phyloP scores from a whole-genome alignment of 768 basidiomycete species.

The Suillus subalutaceus region DNA sequence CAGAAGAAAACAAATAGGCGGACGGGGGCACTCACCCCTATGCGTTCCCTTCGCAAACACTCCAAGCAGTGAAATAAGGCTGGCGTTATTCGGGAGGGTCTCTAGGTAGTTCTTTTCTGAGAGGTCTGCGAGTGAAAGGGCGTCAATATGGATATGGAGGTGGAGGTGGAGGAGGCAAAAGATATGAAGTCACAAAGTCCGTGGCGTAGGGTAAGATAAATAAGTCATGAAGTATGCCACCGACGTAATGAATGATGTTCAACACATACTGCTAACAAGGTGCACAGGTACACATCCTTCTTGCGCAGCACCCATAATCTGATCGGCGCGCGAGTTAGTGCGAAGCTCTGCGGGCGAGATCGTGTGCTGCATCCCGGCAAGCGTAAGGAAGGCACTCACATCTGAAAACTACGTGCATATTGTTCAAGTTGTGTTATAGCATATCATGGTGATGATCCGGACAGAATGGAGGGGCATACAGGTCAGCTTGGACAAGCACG shows the following conservation, averaged over 20 bases:
- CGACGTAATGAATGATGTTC: neutral
- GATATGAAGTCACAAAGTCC: neutral
- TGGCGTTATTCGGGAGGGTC: slow-evolving; percentile 62
- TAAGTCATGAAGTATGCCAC: neutral
- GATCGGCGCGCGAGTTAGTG: slow-evolving; percentile 59
- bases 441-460: neutral
- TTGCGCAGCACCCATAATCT: slow-evolving; percentile 75
- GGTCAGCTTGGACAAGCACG: neutral
- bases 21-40: slow-evolving; percentile 49
- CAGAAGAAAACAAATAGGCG: neutral
- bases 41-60: slow-evolving; percentile 75
- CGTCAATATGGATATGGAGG: slow-evolving; percentile 6
- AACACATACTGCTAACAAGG: slow-evolving; percentile 73
- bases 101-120: slow-evolving; percentile 86
- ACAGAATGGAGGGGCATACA: neutral
- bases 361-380: slow-evolving; percentile 80
- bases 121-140: slow-evolving; percentile 52
- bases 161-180: neutral
- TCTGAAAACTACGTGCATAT: slow-evolving; percentile 65
- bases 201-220: neutral
- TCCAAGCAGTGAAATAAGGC: slow-evolving; percentile 60
- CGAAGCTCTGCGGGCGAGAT: slow-evolving; percentile 61
- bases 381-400: slow-evolving; percentile 84
- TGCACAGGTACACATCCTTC: slow-evolving; percentile 71
- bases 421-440: neutral